phyloP scores from a whole-genome alignment of 2,329 filamentous ascomycete genomes.

The Fusarium penzigii region DNA sequence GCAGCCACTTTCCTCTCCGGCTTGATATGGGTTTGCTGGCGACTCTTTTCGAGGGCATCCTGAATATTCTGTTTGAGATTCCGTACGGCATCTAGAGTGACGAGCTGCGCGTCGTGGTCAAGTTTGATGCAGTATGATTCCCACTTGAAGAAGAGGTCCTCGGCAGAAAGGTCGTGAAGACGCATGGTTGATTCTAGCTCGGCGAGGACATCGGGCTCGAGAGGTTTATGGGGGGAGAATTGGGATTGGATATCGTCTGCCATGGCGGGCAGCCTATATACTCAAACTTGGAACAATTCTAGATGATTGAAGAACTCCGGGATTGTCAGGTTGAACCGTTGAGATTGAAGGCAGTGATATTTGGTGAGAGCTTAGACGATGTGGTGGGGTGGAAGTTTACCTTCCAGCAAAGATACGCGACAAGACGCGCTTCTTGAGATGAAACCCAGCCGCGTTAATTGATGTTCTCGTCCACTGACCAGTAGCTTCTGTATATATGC shows the following conservation, averaged over 20 bases:
- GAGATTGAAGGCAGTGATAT: background rate
- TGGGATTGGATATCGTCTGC: constrained; percentile 38
- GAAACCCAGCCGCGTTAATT: background rate
- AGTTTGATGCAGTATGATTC: constrained; percentile 97
- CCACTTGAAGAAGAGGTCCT: constrained; percentile 98
- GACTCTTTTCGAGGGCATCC: constrained; percentile 78
- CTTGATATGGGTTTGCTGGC: constrained; percentile 63
- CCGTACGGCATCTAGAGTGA: constrained; percentile 68
- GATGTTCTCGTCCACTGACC: background rate
- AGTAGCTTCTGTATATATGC: too few relatives aligned
- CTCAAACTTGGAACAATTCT: background rate
- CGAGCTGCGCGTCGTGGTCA: constrained; percentile 73
- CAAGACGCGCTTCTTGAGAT: background rate
- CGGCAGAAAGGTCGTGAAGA: constrained; percentile 74
- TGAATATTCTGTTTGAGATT: constrained; percentile 86
- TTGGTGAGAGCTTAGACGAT: background rate
- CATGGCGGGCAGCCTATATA: constrained; percentile 31
- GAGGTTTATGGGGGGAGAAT: constrained; percentile 43
- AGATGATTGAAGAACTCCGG: background rate
- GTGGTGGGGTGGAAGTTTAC: background rate
- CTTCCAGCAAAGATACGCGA: background rate
- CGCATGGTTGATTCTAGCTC: constrained; percentile 86
- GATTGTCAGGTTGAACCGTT: background rate
- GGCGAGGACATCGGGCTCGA: constrained; percentile 75
- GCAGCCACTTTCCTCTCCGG: constrained; percentile 62